Percentiles rank a stretch among this genome's conserved stretches.
Evolutionary conservation across 805 yeast species (phyloP).

Genomic region (Blastobotrys mokoenaii): DNA sequence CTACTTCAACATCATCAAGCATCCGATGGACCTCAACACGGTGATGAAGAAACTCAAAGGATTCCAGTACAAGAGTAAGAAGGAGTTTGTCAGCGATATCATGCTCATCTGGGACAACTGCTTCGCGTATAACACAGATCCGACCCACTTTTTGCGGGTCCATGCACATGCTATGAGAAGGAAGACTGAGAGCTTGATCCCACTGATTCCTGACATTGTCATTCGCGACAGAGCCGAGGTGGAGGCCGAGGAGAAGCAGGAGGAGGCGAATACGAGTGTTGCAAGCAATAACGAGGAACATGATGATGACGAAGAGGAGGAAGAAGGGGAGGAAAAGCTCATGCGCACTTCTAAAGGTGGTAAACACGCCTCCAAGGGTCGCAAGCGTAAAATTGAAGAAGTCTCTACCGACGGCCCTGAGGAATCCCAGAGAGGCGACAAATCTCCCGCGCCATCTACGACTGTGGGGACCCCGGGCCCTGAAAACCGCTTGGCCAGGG

Average conservation of each 20-base stretch:
- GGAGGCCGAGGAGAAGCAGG: conserved; percentile 30
- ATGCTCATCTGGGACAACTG: conserved; percentile 96
- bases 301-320: conserved; percentile 15
- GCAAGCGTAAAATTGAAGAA: conserved; percentile 22
- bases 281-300: conserved; percentile 4
- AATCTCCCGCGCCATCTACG: neutral
- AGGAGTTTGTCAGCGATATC: conserved; percentile 88
- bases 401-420: conserved; percentile 9
- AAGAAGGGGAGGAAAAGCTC: conserved; percentile 4
- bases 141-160: conserved; percentile 79
- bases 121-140: conserved; percentile 86
- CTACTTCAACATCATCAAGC: conserved; percentile 79
- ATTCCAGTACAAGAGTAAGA: conserved; percentile 74
- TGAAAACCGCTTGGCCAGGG: too few relatives aligned
- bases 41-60: conserved; percentile 82
- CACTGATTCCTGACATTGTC: conserved; percentile 82
- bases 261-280: conserved; percentile 6
- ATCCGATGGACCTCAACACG: conserved; percentile 94
- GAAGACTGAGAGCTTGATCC: conserved; percentile 64
- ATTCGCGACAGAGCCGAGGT: conserved; percentile 45
- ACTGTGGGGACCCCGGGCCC: too few relatives aligned
- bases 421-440: neutral
- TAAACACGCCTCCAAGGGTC: conserved; percentile 19
- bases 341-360: conserved; percentile 21
- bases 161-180: conserved; percentile 97